Percentiles rank a stretch among this genome's conserved stretches.
These are phyloP conservation scores for Limnanthes douglasii DNA, from an alignment of 345 rosid species.

Conservation along the genomic window DNA sequence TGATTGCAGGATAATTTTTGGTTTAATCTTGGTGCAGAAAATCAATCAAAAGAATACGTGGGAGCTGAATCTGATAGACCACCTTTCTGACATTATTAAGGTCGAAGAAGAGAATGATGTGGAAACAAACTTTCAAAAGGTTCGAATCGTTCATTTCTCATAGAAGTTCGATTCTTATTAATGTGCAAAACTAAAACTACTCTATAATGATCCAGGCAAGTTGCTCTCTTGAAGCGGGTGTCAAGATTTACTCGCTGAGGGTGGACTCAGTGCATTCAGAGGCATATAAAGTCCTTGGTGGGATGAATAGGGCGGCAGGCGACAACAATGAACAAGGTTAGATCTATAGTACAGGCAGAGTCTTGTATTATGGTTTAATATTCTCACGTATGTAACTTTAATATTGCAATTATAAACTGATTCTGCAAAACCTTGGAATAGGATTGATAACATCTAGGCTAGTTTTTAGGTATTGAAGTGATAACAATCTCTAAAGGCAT, in stretches of 20 bases:
- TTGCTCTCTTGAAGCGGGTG: conserved; percentile 96
- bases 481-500: too few species aligned
- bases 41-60: conserved; percentile 87
- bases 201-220: conserved; percentile 41
- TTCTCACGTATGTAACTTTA: too few species aligned
- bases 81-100: conserved; percentile 70
- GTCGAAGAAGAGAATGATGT: conserved; percentile 73
- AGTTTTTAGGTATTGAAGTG: too few species aligned
- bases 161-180: background rate
- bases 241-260: conserved; percentile 79
- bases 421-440: too few species aligned
- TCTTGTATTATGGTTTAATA: too few species aligned
- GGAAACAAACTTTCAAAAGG: conserved; percentile 95
- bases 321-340: conserved; percentile 58
- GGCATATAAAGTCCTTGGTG: conserved; percentile 93
- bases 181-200: background rate
- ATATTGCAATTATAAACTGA: too few species aligned
- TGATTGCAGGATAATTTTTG: too few species aligned
- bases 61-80: conserved; percentile 78
- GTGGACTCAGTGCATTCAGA: conserved; percentile 93
- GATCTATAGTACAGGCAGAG: too few species aligned
- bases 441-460: too few species aligned
- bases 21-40: too few species aligned
- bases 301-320: conserved; percentile 73
- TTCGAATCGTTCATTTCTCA: conserved; percentile 7